These are phyloP conservation scores for Globisporangium viniferum DNA, from an alignment of 352 stramenopile genomes.

Conservation along the genomic window DNA sequence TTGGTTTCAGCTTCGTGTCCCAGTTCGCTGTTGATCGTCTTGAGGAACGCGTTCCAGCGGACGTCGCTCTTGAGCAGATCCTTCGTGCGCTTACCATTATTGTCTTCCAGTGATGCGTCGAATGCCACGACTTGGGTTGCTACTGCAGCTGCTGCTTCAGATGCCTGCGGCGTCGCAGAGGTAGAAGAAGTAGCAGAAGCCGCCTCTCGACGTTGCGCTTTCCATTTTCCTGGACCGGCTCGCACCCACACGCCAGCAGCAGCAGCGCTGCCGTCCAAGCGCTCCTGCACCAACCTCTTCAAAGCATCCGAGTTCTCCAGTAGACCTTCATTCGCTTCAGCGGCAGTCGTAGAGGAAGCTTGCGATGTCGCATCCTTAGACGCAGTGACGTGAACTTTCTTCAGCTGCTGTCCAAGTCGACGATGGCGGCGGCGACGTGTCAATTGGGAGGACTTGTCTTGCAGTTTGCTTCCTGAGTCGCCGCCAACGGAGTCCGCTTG, in stretches of 20 bases:
- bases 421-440: neutral
- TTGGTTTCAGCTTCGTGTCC: constrained; percentile 11
- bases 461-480: neutral
- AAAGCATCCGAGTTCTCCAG: neutral
- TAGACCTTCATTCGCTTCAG: neutral
- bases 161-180: neutral
- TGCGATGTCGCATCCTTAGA: neutral
- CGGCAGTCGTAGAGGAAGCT: neutral
- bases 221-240: constrained; percentile 23
- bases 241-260: constrained; percentile 22
- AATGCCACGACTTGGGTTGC: constrained; percentile 17
- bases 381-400: constrained; percentile 3
- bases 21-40: constrained; percentile 8
- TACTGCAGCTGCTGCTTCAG: neutral
- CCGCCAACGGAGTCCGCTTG: neutral
- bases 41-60: constrained; percentile 29
- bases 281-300: constrained; percentile 1
- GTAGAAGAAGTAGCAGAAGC: neutral
- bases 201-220: constrained; percentile 8
- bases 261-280: neutral
- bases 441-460: neutral
- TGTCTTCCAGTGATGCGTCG: neutral
- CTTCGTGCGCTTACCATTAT: neutral
- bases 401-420: neutral
- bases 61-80: constrained; percentile 32